A percentile compares a stretch with the other conserved stretches of the same genome.
Conservation (phyloP, 108 stramenopile genomes). For the Aurantiochytrium sp. region DNA sequence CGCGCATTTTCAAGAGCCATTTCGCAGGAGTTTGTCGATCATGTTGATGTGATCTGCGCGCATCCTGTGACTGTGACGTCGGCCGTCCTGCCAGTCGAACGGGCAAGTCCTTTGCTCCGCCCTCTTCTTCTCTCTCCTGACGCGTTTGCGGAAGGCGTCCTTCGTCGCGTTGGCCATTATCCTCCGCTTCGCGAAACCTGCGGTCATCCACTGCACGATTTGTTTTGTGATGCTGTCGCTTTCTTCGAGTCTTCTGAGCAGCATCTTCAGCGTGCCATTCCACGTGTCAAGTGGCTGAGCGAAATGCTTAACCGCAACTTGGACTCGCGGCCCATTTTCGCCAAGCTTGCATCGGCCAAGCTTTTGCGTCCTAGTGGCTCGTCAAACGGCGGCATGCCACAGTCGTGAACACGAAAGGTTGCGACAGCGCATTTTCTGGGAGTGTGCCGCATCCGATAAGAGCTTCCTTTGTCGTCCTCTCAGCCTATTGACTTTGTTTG, state of each 20-base stretch:
- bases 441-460: too few species aligned
- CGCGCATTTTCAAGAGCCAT: neutral
- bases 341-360: too few species aligned
- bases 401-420: too few species aligned
- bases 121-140: neutral
- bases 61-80: neutral
- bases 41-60: neutral
- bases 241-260: neutral
- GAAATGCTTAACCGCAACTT: too few species aligned
- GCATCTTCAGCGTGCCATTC: neutral
- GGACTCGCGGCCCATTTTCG: too few species aligned
- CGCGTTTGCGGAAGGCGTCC: neutral
- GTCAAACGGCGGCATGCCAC: too few species aligned
- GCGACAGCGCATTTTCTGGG: too few species aligned
- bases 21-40: neutral
- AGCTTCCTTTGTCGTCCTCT: too few species aligned
- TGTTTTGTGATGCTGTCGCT: neutral
- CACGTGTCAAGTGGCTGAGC: too few species aligned
- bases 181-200: neutral
- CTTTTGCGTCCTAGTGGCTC: too few species aligned
- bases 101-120: neutral
- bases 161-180: neutral
- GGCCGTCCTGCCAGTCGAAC: neutral
- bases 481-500: too few species aligned
- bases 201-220: neutral